These are phyloP conservation scores for Hypoxylon sp. DNA, from an alignment of 2,329 filamentous ascomycete genomes.

Conservation along the genomic window DNA sequence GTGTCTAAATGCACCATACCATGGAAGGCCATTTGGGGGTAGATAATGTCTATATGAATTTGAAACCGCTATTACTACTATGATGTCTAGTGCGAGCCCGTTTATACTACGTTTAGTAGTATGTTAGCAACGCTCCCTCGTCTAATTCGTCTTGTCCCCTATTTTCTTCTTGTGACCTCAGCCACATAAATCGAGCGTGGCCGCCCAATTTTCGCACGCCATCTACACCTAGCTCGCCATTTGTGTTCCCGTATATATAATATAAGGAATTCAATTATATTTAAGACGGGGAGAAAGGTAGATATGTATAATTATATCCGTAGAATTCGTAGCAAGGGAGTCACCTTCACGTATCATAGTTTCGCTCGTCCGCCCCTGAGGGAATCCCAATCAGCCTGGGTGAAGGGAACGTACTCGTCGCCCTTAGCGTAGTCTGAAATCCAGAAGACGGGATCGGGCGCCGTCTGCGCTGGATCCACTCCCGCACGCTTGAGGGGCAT, in stretches of 20 bases:
- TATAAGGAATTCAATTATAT: too few species aligned
- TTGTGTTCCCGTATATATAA: not conserved
- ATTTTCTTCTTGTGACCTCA: not conserved
- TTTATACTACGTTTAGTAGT: not conserved
- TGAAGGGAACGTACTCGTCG: slow-evolving; percentile 72
- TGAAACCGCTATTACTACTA: not conserved
- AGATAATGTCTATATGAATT: slow-evolving; percentile 11
- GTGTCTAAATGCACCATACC: not conserved
- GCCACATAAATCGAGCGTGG: not conserved
- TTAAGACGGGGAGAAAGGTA: not conserved
- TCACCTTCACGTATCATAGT: slow-evolving; percentile 55
- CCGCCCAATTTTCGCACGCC: not conserved
- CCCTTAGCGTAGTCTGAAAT: slow-evolving; percentile 71
- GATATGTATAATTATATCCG: not conserved
- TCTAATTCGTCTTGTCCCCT: not conserved
- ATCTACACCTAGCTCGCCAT: not conserved
- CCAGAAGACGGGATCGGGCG: slow-evolving; percentile 64
- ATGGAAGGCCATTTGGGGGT: not conserved
- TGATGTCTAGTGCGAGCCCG: not conserved
- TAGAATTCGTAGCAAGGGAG: not conserved
- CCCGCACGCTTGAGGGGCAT: slow-evolving; percentile 77
- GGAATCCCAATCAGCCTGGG: slow-evolving; percentile 69
- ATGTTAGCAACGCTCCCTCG: not conserved
- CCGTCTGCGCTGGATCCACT: slow-evolving; percentile 69
- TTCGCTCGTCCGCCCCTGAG: slow-evolving; percentile 63